Percentiles rank a stretch among this genome's conserved stretches.
Conservation (phyloP, 2,329 filamentous ascomycete genomes). For the Colletotrichum sp. region DNA sequence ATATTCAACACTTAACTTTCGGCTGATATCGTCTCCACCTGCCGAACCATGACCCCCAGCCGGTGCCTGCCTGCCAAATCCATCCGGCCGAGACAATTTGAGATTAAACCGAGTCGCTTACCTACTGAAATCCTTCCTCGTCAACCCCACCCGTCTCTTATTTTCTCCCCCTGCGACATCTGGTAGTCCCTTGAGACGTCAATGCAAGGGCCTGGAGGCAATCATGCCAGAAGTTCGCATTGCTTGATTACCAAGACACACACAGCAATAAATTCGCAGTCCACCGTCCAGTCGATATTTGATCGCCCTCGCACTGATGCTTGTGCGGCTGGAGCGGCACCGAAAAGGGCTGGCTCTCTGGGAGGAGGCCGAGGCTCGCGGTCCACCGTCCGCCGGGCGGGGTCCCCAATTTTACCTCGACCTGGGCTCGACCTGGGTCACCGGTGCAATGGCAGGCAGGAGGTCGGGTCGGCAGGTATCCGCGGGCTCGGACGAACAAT, state of each 20-base stretch:
- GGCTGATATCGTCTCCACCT: not conserved
- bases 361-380: not conserved
- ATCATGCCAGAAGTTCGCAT: not conserved
- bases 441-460: not conserved
- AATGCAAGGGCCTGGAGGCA: not conserved
- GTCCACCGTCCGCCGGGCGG: not conserved
- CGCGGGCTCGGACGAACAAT: not conserved
- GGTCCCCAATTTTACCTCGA: not conserved
- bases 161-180: not conserved
- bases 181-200: not conserved
- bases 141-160: not conserved
- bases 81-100: not conserved
- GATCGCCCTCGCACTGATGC: not conserved
- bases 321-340: not conserved
- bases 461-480: not conserved
- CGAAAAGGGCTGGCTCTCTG: not conserved
- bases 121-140: not conserved
- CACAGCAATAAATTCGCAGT: not conserved
- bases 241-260: not conserved
- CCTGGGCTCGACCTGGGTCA: not conserved
- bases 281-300: not conserved
- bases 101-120: not conserved
- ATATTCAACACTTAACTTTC: not conserved
- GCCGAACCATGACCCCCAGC: not conserved
- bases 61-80: not conserved